Conservation (phyloP, 1,284 basidiomycete genomes). For the Cutaneotrichosporon spelunceum region DNA sequence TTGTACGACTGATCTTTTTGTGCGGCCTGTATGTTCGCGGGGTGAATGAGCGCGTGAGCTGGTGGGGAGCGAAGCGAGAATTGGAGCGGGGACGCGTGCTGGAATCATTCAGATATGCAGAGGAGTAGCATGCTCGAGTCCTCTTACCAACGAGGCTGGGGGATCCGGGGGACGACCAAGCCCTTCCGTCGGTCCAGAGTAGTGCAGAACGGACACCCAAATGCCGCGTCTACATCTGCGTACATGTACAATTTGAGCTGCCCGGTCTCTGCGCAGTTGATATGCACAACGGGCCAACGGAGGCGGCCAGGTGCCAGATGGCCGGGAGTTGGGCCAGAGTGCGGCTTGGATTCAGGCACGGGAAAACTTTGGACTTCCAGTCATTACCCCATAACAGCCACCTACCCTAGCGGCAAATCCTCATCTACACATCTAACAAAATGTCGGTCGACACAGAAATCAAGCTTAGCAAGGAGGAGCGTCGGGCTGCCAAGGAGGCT, state of each 20-base stretch:
- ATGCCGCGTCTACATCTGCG: not conserved
- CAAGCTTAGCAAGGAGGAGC: conserved; percentile 43
- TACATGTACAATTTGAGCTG: not conserved
- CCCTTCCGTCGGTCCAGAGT: too few species aligned
- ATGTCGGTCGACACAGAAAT: conserved; percentile 42
- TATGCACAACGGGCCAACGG: too few species aligned
- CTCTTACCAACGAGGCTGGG: too few species aligned
- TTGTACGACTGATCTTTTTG: conserved; percentile 17
- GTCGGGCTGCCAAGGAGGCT: conserved; percentile 32
- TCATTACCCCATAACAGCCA: not conserved
- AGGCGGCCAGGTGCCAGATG: not conserved
- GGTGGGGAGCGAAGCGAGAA: not conserved
- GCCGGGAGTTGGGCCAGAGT: too few species aligned
- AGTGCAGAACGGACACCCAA: not conserved
- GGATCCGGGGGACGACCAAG: too few species aligned
- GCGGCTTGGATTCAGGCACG: conserved; percentile 18
- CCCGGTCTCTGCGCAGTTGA: too few species aligned
- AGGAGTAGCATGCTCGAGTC: too few species aligned
- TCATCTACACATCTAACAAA: conserved; percentile 14
- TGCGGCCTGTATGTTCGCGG: not conserved
- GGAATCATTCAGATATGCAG: not conserved
- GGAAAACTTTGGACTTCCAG: conserved; percentile 11
- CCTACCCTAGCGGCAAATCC: not conserved
- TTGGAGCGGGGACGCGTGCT: not conserved
- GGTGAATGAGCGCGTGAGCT: not conserved